phyloP scores from a whole-genome alignment of 192 early-diverging fungal species.

The Thoreauomyces humboldtii region DNA sequence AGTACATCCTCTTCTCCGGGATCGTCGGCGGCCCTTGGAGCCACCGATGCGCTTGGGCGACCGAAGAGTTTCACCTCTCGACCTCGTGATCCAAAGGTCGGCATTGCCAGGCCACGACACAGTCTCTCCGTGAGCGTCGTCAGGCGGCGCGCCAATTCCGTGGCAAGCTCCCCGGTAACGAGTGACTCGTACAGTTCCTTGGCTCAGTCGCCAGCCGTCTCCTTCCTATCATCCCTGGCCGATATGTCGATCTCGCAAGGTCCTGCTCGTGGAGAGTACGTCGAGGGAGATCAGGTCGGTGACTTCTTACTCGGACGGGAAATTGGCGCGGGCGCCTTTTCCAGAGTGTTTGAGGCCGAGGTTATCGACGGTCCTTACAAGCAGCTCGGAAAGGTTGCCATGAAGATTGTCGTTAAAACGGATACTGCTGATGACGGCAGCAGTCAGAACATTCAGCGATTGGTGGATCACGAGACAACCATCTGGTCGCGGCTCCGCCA shows the following conservation, averaged over 20 bases:
- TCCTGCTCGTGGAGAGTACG: conserved; percentile 37
- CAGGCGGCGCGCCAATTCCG: conserved; percentile 19
- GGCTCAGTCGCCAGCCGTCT: conserved; percentile 22
- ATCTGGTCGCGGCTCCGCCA: conserved; percentile 70
- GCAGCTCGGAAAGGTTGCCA: conserved; percentile 48
- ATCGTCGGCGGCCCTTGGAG: background rate
- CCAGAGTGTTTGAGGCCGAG: conserved; percentile 67
- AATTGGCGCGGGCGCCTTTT: conserved; percentile 76
- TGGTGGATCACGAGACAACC: conserved; percentile 61
- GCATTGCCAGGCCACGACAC: conserved; percentile 19
- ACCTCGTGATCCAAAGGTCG: background rate
- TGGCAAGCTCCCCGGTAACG: conserved; percentile 23
- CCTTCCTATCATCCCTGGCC: conserved; percentile 20
- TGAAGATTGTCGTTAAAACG: conserved; percentile 68
- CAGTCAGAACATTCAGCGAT: conserved; percentile 39
- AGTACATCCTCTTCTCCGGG: conserved; percentile 1
- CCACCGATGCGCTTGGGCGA: background rate
- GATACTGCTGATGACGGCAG: conserved; percentile 19
- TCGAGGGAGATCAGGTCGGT: conserved; percentile 73
- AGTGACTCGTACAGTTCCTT: conserved; percentile 27
- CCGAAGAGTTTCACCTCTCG: background rate
- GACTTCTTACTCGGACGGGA: conserved; percentile 67
- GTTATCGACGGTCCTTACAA: conserved; percentile 38
- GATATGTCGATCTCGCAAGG: conserved; percentile 11
- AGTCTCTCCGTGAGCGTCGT: conserved; percentile 26